Percentiles rank a stretch among this genome's conserved stretches.
Conservation (phyloP, 306 rosid genomes). For the Acmispon strigosus region DNA sequence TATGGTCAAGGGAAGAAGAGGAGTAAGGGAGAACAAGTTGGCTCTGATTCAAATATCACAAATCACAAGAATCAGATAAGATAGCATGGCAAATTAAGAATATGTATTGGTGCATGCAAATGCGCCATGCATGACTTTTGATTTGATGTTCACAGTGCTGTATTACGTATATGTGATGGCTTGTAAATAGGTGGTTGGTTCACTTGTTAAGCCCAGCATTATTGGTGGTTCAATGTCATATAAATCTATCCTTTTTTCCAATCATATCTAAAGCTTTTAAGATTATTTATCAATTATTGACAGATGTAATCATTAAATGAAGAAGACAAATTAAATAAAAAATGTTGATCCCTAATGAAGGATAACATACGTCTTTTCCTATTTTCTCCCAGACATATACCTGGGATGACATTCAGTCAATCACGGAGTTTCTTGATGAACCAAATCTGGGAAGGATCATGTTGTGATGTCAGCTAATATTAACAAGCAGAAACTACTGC, state of each 20-base stretch:
- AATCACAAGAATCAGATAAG: conserved; percentile 14
- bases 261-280: too few species aligned
- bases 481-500: too few species aligned
- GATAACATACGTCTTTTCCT: too few species aligned
- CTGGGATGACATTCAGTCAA: too few species aligned
- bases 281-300: too few species aligned
- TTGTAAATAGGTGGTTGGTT: not conserved
- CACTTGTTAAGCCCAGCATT: not conserved
- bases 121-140: conserved; percentile 22
- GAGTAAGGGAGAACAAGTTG: conserved; percentile 18
- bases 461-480: too few species aligned
- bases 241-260: not conserved
- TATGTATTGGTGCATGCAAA: conserved; percentile 1
- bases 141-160: conserved; percentile 16
- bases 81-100: not conserved
- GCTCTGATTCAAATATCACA: conserved; percentile 22
- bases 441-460: too few species aligned
- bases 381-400: too few species aligned
- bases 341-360: too few species aligned
- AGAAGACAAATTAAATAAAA: not conserved
- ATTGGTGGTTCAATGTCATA: not conserved
- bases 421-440: too few species aligned
- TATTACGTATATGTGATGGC: not conserved
- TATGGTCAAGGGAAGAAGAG: not conserved
- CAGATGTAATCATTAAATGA: not conserved